Base-by-base conservation (phyloP, 1,284 basidiomycete genomes). In the Psilocybe mexicana region DNA sequence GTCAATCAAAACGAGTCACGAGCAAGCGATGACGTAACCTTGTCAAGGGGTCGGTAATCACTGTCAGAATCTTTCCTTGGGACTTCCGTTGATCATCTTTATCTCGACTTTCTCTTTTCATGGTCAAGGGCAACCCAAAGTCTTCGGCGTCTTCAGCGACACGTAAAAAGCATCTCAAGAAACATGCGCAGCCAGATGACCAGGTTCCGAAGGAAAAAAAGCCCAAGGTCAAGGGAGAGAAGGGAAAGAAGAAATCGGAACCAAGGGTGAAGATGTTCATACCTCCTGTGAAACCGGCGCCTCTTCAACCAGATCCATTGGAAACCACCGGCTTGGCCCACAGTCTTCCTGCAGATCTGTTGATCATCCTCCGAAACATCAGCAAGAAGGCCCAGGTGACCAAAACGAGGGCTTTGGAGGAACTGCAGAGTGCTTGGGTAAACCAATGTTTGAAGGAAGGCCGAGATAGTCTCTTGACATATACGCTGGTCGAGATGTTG, bases 381-480 rank as follows among this genome's bases (percentile, higher is more conserved):
- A 87, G 85, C 33, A 99, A 99, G 82, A 98, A 97, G 77, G 95
- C 97, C 62, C 83, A 85, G 18, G 84, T 94, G 43, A 98, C 96
- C 0, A 90, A 94, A 69, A 77, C 84, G 14, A 88, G 92, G 65
- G 95, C 94, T 0, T 74, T 98, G 59, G 96, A 98, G 68, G 94
- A 96, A 58, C 73, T 99, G 25, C 80, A 83, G 60, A 71, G 81
- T 7, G 79, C 72, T 1, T 96, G 92, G 92, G 74, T 93, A 25
- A 81, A 83, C 24, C 79, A 74, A 35, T 79, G 73, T 28, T 67
- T 71, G 54, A 76, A 71, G 42, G 72, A 73, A 46, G 76, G 80
- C 30, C 74, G 79, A 60, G 78, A 77, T 46, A 68, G 65, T 12
- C 59, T 54, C 12, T 67, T 81, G 54, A 66, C 77, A 50, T 68